Evolutionary conservation across 129 eudicot species (phyloP).

Genomic region (Chrysanthemum lavandulifolium): DNA sequence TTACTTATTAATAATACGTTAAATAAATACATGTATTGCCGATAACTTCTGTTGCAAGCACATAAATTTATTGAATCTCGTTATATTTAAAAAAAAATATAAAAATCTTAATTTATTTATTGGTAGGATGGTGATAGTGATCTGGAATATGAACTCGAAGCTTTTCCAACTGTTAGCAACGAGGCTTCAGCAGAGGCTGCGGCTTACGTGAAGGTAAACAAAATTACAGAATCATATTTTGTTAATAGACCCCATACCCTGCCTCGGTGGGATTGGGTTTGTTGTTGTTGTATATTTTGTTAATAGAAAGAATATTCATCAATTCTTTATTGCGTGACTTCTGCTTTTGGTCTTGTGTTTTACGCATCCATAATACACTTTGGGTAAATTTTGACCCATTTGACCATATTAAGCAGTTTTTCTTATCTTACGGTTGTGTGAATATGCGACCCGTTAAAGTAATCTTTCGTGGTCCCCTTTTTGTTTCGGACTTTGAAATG

Average conservation of each 20-base stretch:
- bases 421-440: too few species aligned
- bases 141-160: slow-evolving; percentile 78
- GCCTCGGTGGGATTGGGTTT: too few species aligned
- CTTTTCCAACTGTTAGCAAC: slow-evolving; percentile 64
- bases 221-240: slow-evolving; percentile 8
- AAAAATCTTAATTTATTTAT: too few species aligned
- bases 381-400: too few species aligned
- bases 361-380: too few species aligned
- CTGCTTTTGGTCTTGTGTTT: too few species aligned
- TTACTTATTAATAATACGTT: too few species aligned
- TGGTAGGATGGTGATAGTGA: slow-evolving; percentile 96
- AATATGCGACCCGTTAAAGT: neutral
- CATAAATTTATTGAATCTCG: neutral
- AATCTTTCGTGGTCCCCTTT: neutral
- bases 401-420: too few species aligned
- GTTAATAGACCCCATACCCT: too few species aligned
- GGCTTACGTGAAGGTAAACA: slow-evolving; percentile 75
- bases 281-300: too few species aligned
- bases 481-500: neutral
- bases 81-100: too few species aligned
- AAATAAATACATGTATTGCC: neutral
- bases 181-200: slow-evolving; percentile 88
- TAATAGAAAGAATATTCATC: neutral
- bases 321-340: neutral
- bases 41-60: neutral